Evolutionary conservation across 139 green algal species (phyloP), one percentile per base, ranked within the genome.

Genomic region (Dunaliella primolecta): DNA sequence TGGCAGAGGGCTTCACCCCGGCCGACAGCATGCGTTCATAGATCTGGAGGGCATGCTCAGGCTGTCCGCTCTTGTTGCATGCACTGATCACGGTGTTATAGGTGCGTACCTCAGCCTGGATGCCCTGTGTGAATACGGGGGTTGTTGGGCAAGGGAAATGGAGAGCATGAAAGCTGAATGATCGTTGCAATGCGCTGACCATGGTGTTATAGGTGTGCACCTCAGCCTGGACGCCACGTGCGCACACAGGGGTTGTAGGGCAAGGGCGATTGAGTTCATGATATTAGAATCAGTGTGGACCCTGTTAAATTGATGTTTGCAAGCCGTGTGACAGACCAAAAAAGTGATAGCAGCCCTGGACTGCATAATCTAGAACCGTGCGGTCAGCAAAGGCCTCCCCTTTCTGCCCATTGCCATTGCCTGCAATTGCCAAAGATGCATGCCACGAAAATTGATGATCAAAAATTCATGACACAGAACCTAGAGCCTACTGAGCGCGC

Each of bases 21-120:
- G 88, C 91, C 3, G 83, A 87, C 64, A 96, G 83, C 95, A 98
- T 97, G 38, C 91, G 88, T 81, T 94, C 88, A 79, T 97, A 98
- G 23, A 98, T 90, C 75, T 86, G 80, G 33, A 97, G 87, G 32
- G 93, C 95, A 72, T 90, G 56, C 75, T 91, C 88, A 1, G 91
- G 89, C 86, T 93, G 86, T 0, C 90, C 83, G 80, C 92, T 70
- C 85, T 93, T 94, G 84, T 92, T 94, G 89, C 91, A 96, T 32
- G 93, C 93, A 64, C 81, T 91, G 82, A 96, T 96, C 85, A 96
- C 91, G 30, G 95, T 96, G 91, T 98, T 98, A 93, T 97, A 98
- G 25, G 95, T 98, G 70, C 93, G 91, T 34, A 93, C 92, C 82
- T 97, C 95, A 2, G 94, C 92, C 82, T 95, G 91, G 35, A 96